A percentile compares a stretch with the other conserved stretches of the same genome.
Evolutionary conservation across 2,329 filamentous ascomycete species (phyloP).

Genomic region (Neoscytalidium dimidiatum): DNA sequence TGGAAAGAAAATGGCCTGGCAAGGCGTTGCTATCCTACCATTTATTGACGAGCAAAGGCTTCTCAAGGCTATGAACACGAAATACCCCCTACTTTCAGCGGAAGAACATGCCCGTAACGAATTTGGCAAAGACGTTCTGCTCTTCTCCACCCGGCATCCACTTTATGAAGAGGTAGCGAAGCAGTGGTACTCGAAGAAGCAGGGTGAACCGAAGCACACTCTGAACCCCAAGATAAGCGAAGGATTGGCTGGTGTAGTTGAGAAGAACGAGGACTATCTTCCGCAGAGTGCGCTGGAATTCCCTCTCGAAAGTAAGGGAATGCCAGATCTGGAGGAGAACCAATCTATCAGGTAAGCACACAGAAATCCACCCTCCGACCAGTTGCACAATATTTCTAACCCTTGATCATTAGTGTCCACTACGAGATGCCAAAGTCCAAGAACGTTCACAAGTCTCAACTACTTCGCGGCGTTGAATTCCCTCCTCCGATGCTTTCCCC

Average conservation of each 20-base stretch:
- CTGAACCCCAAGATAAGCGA: conserved; percentile 75
- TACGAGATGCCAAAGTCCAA: conserved; percentile 77
- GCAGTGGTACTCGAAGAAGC: conserved; percentile 91
- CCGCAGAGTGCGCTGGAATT: conserved; percentile 81
- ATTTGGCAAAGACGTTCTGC: conserved; percentile 75
- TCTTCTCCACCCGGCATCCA: conserved; percentile 81
- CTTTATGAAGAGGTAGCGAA: conserved; percentile 82
- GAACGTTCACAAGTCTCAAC: conserved; percentile 87
- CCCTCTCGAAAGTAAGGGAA: conserved; percentile 69
- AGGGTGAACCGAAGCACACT: conserved; percentile 65
- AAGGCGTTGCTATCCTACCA: conserved; percentile 87
- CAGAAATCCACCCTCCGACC: background rate
- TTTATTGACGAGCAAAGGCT: conserved; percentile 94
- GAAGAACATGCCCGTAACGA: conserved; percentile 80
- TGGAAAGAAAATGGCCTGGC: conserved; percentile 98
- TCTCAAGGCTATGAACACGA: conserved; percentile 76
- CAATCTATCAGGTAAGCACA: conserved; percentile 74
- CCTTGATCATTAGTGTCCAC: conserved; percentile 62
- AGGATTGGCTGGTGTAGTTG: conserved; percentile 76
- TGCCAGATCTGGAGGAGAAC: conserved; percentile 82
- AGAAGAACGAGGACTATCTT: conserved; percentile 80
- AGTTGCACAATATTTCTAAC: conserved; percentile 32
- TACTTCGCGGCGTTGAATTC: conserved; percentile 79
- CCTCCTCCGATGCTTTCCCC: conserved; percentile 71
- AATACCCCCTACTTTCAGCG: conserved; percentile 75